These are phyloP conservation scores for Phytophthora ohioensis DNA, from an alignment of 352 stramenopile species.

Conservation along the genomic window DNA sequence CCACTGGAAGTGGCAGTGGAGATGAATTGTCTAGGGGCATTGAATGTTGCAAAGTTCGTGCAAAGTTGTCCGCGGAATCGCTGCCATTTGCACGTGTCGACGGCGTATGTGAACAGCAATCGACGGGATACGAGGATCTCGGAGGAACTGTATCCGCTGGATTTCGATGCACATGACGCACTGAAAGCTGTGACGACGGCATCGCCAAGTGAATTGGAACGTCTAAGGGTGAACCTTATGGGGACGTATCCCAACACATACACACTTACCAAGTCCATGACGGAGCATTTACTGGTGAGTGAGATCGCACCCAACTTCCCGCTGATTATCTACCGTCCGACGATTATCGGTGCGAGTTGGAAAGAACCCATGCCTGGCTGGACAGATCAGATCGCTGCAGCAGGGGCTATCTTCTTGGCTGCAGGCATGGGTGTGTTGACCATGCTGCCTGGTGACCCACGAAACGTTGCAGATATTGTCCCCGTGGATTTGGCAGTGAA, in stretches of 20 bases:
- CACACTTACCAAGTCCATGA: constrained; percentile 90
- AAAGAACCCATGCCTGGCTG: constrained; percentile 87
- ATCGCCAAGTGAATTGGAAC: constrained; percentile 65
- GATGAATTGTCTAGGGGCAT: constrained; percentile 84
- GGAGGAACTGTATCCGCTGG: constrained; percentile 86
- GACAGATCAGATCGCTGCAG: constrained; percentile 83
- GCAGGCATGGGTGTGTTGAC: constrained; percentile 82
- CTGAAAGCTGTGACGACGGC: constrained; percentile 61
- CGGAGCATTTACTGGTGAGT: constrained; percentile 76
- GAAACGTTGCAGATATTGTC: constrained; percentile 86
- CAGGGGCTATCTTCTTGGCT: constrained; percentile 82
- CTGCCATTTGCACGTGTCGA: constrained; percentile 86
- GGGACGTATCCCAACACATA: constrained; percentile 92
- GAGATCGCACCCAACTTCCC: constrained; percentile 57
- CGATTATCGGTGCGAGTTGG: constrained; percentile 89
- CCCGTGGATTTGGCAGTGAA: constrained; percentile 86
- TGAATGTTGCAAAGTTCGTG: constrained; percentile 73
- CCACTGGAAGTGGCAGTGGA: constrained; percentile 86
- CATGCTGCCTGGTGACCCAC: constrained; percentile 79
- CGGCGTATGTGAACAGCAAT: constrained; percentile 90
- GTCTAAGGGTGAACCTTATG: constrained; percentile 81
- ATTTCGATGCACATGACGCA: constrained; percentile 83
- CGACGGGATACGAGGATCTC: constrained; percentile 58
- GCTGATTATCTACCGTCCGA: constrained; percentile 83
- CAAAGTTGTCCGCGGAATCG: constrained; percentile 56